These are phyloP conservation scores for Beauveria brongniartii DNA, from an alignment of 2,329 filamentous ascomycete genomes.

Conservation along the genomic window DNA sequence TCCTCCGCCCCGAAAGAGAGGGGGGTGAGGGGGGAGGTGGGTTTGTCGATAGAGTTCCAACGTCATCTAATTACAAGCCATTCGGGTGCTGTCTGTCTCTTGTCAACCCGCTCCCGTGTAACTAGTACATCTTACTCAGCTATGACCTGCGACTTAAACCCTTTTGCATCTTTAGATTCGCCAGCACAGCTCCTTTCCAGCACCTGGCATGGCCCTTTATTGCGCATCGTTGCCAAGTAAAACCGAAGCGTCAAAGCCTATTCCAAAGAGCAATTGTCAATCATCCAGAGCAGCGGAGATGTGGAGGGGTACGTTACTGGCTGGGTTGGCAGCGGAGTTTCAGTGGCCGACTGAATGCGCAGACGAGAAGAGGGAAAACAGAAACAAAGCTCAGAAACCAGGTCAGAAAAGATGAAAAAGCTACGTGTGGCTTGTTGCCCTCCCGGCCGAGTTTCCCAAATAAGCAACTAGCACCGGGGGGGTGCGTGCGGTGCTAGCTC, in stretches of 20 bases:
- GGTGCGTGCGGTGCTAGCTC: not conserved
- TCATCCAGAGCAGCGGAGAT: too few species aligned
- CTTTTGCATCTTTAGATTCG: not conserved
- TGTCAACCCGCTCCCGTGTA: too few species aligned
- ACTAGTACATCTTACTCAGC: slow-evolving; percentile 1
- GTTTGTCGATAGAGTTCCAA: slow-evolving; percentile 2
- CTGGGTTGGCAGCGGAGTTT: too few species aligned
- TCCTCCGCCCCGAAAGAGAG: not conserved
- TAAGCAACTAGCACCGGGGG: not conserved
- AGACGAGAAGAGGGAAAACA: too few species aligned
- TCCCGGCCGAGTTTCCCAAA: slow-evolving; percentile 8
- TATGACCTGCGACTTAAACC: not conserved
- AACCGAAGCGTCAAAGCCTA: too few species aligned
- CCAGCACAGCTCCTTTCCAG: not conserved
- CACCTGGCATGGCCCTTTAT: too few species aligned
- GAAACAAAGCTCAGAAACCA: too few species aligned
- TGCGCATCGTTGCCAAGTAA: too few species aligned
- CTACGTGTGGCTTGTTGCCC: not conserved
- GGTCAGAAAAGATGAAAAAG: not conserved
- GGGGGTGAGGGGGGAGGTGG: not conserved
- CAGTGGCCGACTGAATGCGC: not conserved
- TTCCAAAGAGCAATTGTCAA: too few species aligned
- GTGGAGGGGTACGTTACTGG: too few species aligned
- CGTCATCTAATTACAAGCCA: not conserved
- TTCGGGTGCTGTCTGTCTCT: not conserved